Evolutionary conservation across 768 basidiomycete genomes (phyloP), one percentile per base, ranked within the genome.

Genomic region (Pleurotus cornucopiae): DNA sequence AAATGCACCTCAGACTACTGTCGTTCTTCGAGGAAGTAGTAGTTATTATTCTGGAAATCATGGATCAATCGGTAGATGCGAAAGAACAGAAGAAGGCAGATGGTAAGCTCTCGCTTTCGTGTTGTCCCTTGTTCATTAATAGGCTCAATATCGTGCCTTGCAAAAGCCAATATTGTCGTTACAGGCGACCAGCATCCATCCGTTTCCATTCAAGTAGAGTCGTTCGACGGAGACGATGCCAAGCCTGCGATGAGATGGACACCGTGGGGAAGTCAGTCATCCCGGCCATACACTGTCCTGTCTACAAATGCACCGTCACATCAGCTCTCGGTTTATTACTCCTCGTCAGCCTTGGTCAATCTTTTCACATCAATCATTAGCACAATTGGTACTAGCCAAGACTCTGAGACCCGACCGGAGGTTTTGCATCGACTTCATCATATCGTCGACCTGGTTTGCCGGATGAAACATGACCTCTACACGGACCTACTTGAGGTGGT

Each of bases 401-500:
- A 58, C 40, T 51, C 66, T 48, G 62, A 70, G 51, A 56, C 65
- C 54, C 66, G 65, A 13, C 59, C 64, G 18, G 73, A 78, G 46
- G 74, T 75, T 3, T 60, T 76, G 16, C 71, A 82, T 59, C 75
- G 78, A 12, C 74, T 88, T 48, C 75, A 78, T 59, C 75, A 76
- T 11, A 70, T 92, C 12, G 63, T 92, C 25, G 68, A 73, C 21
- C 66, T 79, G 14, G 75, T 91, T 23, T 67, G 83, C 13, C 71
- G 68, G 21, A 69, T 75, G 30, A 93, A 91, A 64, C 74, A 78
- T 0, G 90, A 93, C 66, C 75, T 81, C 3, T 85, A 86, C 64
- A 73, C 83, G 43, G 91, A 93, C 67, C 55, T 90, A 1, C 76
- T 94, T 7, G 83, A 89, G 58, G 76, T 91, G 30, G 72, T 85